Conservation (phyloP, 345 rosid genomes). For the Camelina sativa region DNA sequence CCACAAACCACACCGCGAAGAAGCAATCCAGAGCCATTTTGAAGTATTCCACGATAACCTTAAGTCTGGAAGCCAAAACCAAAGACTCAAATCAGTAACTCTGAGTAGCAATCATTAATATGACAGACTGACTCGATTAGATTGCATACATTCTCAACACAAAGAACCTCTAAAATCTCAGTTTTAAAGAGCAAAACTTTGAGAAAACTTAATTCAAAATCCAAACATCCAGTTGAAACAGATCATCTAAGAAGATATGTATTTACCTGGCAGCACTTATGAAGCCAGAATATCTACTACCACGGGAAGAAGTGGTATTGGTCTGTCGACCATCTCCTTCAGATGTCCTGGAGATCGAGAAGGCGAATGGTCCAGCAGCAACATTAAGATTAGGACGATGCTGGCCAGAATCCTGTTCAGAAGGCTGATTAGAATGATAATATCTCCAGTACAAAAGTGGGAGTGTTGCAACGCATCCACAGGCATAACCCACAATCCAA, state of each 20-base stretch:
- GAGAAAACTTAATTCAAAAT: neutral
- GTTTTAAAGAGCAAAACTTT: too few relatives aligned
- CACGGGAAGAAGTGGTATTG: slow-evolving; percentile 57
- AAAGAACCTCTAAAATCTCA: too few relatives aligned
- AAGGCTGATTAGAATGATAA: slow-evolving; percentile 64
- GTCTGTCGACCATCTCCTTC: slow-evolving; percentile 68
- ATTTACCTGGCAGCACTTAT: slow-evolving; percentile 69
- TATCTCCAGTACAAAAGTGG: slow-evolving; percentile 95
- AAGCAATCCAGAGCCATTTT: slow-evolving; percentile 98
- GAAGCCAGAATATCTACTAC: slow-evolving; percentile 56
- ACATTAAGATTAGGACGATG: slow-evolving; percentile 70
- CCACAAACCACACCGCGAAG: slow-evolving; percentile 99
- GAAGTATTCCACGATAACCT: slow-evolving; percentile 84
- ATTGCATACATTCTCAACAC: neutral
- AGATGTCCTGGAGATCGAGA: slow-evolving; percentile 66
- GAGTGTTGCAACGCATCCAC: slow-evolving; percentile 86
- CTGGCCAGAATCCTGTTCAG: slow-evolving; percentile 73
- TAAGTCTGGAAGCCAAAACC: slow-evolving; percentile 56
- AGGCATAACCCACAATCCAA: slow-evolving; percentile 93
- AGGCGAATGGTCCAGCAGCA: slow-evolving; percentile 77
- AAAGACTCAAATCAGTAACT: slow-evolving; percentile 29
- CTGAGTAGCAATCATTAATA: neutral
- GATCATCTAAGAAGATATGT: neutral
- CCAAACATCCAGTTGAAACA: neutral
- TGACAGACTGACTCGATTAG: neutral